Conservation (phyloP, 306 rosid species). For the Senna tora region DNA sequence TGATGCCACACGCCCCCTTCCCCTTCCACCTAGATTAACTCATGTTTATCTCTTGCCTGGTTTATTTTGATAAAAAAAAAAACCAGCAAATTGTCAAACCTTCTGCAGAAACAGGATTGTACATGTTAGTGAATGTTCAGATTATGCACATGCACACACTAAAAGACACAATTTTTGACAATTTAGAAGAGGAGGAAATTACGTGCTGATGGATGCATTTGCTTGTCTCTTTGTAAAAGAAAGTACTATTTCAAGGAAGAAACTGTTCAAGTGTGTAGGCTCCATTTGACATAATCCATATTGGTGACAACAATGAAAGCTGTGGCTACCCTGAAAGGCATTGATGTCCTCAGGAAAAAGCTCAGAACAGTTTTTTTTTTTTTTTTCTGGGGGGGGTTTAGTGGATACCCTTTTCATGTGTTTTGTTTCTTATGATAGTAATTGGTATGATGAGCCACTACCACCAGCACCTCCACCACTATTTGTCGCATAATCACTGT, state of each 20-base stretch:
- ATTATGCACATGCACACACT: background rate
- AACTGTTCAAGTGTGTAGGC: conserved; percentile 39
- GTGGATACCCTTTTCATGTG: conserved; percentile 49
- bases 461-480: conserved; percentile 55
- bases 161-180: conserved; percentile 32
- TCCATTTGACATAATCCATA: conserved; percentile 40
- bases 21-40: conserved; percentile 10
- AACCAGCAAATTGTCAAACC: conserved; percentile 31
- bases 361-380: conserved; percentile 33
- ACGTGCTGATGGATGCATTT: conserved; percentile 31
- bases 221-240: conserved; percentile 34
- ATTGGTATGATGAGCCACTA: conserved; percentile 62
- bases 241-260: conserved; percentile 34
- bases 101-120: conserved; percentile 24
- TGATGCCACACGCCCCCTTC: conserved; percentile 18
- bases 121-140: conserved; percentile 26
- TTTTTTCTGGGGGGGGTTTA: too few species aligned
- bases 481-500: conserved; percentile 60
- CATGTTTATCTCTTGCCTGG: conserved; percentile 41
- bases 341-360: conserved; percentile 34
- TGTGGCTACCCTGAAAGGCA: conserved; percentile 27
- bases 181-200: conserved; percentile 18
- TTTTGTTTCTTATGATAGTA: conserved; percentile 45
- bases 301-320: conserved; percentile 40
- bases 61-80: conserved; percentile 28